These are phyloP conservation scores for Xerocomellus intermedius DNA, from an alignment of 768 basidiomycete genomes.

Conservation along the genomic window DNA sequence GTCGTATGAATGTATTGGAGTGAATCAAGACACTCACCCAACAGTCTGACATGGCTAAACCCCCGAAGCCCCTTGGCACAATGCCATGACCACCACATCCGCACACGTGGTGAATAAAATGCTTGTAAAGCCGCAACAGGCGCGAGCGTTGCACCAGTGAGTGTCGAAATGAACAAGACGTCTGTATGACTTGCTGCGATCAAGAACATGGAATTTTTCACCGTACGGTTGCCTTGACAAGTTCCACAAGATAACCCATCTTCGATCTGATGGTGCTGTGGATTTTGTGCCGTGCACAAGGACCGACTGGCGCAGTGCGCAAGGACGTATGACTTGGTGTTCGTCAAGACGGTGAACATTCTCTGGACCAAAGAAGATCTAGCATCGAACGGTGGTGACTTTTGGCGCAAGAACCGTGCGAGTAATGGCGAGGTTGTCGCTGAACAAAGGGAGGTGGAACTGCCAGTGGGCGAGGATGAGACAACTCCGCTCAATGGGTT, in stretches of 20 bases:
- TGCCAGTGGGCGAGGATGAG: background rate
- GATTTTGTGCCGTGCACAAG: slow-evolving; percentile 1
- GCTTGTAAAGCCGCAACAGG: slow-evolving; percentile 15
- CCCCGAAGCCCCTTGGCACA: background rate
- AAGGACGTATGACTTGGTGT: background rate
- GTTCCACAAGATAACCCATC: slow-evolving; percentile 4
- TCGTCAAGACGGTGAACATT: slow-evolving; percentile 13
- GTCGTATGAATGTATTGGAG: slow-evolving; percentile 24
- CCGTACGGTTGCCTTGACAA: slow-evolving; percentile 21
- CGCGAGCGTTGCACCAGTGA: slow-evolving; percentile 20
- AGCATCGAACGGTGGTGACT: background rate
- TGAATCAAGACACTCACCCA: slow-evolving; percentile 34
- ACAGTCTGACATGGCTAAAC: slow-evolving; percentile 15
- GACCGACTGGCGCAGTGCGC: background rate
- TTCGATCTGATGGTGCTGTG: slow-evolving; percentile 1
- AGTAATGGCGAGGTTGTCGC: background rate
- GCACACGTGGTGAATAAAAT: slow-evolving; percentile 11
- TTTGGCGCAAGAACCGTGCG: slow-evolving; percentile 11
- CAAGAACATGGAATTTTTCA: slow-evolving; percentile 27
- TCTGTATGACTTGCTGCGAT: slow-evolving; percentile 21
- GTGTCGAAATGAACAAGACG: slow-evolving; percentile 21
- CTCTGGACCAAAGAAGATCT: background rate
- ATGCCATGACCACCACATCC: slow-evolving; percentile 1
- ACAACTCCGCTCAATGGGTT: slow-evolving; percentile 20
- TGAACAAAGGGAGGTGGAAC: background rate